These are phyloP conservation scores for Dictyophora rubrovolvata DNA, from an alignment of 768 basidiomycete species.

Conservation along the genomic window DNA sequence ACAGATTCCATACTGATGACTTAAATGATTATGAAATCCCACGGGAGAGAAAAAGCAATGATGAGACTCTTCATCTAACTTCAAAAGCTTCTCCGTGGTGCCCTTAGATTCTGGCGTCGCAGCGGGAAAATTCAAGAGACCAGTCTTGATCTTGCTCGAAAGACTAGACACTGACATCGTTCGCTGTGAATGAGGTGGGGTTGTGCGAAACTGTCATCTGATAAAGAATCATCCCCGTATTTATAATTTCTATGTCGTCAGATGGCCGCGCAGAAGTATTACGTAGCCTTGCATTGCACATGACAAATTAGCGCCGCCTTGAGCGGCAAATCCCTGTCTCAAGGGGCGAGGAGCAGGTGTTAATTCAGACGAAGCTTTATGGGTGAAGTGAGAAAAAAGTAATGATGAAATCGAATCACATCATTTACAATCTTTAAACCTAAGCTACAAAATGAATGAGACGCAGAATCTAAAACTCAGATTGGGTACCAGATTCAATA, in stretches of 20 bases:
- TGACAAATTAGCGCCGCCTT: too few species aligned
- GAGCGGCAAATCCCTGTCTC: too few species aligned
- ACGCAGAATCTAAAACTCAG: too few species aligned
- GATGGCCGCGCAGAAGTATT: too few species aligned
- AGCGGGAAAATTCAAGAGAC: slow-evolving; percentile 39
- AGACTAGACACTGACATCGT: neutral
- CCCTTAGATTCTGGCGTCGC: slow-evolving; percentile 33
- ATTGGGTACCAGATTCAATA: too few species aligned
- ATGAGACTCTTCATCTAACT: slow-evolving; percentile 36
- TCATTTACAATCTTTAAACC: too few species aligned
- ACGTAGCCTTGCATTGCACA: too few species aligned
- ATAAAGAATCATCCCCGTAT: neutral
- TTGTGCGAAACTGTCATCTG: neutral
- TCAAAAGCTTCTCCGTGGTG: slow-evolving; percentile 33
- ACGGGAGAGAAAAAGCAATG: slow-evolving; percentile 39
- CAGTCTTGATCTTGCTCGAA: slow-evolving; percentile 22
- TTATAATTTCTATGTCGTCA: neutral
- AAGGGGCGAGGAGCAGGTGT: too few species aligned
- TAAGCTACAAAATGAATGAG: too few species aligned
- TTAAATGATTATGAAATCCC: slow-evolving; percentile 47
- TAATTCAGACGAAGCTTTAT: too few species aligned
- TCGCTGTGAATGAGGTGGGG: neutral
- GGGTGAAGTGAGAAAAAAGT: too few species aligned
- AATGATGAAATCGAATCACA: too few species aligned
- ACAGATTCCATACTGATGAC: slow-evolving; percentile 39